Evolutionary conservation across 2,329 filamentous ascomycete species (phyloP).

Genomic region (Sporothrix schenckii): DNA sequence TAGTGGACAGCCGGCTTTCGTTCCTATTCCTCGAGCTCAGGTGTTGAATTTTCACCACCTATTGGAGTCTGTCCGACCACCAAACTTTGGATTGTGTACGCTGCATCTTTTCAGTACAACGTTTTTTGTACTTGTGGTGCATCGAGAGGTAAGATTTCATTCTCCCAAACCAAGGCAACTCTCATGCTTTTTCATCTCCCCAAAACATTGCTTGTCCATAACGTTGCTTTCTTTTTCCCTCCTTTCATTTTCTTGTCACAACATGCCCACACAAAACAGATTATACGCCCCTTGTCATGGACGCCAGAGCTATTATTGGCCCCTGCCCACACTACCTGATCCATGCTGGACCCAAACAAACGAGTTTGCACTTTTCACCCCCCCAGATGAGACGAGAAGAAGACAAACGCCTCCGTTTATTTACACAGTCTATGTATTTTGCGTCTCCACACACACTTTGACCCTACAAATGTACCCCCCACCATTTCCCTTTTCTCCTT

Average conservation of each 20-base stretch:
- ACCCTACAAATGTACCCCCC: slow-evolving; percentile 1
- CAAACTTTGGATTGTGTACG: not conserved
- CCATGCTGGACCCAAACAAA: slow-evolving; percentile 1
- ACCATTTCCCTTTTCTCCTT: slow-evolving; percentile 13
- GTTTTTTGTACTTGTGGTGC: not conserved
- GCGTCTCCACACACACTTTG: slow-evolving; percentile 30
- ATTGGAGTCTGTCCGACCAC: not conserved
- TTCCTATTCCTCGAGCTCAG: not conserved
- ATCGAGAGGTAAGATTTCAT: slow-evolving; percentile 15
- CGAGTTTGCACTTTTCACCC: not conserved
- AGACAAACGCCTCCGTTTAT: slow-evolving; percentile 5
- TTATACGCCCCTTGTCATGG: not conserved
- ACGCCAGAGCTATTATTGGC: not conserved
- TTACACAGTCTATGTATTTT: not conserved
- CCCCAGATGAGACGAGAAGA: not conserved
- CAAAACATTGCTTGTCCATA: too few relatives aligned
- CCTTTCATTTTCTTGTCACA: slow-evolving; percentile 3
- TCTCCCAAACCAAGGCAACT: not conserved
- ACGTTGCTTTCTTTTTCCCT: not conserved
- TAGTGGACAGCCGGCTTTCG: not conserved
- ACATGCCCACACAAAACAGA: not conserved
- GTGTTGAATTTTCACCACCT: not conserved
- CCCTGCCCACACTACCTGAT: slow-evolving; percentile 8
- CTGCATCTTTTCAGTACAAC: not conserved
- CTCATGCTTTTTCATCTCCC: not conserved